Evolutionary conservation across 352 stramenopile species (phyloP), one percentile per base, ranked within the genome.

Genomic region (Peronospora belbahrii): DNA sequence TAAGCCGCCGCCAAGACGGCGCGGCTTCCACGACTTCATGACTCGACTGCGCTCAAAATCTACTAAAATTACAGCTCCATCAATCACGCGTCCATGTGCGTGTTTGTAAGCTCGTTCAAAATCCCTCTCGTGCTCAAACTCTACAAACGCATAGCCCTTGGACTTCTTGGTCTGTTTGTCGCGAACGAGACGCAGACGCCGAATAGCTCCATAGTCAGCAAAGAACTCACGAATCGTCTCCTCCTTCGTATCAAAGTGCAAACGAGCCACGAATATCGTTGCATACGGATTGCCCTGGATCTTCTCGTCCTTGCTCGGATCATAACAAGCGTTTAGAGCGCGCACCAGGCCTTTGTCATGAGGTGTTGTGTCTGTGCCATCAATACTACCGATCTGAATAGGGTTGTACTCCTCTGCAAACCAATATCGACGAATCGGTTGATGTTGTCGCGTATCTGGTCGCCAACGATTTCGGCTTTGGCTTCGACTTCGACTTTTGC

Each of bases 1-100:
- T n/a, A 93, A 58, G 4, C 81, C 81, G 6, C 81, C 81, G 11
- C 81, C 81, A 11, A 93, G 52, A n/a, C 81, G 71, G 6, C 81
- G 65, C 3, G 81, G 81, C 22, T 93, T 93, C 81, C 81, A 93
- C 0, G 72, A 76, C 10, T 68, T 65, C 76, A 93, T 88, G 24
- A 87, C 72, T 23, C 81, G 69, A 40, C 70, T 70, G 25, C 81
- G 75, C 48, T 92, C 81, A 47, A 68, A 92, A 27, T 90, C 81
- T 28, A 90, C 81, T 9, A 92, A 61, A 18, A 92, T 72, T 0
- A 46, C 46, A 28, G 61, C 71, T 3, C 72, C 78, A 34, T 92
- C 81, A 34, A 90, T 61, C 31, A 67, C 55, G 0, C 57, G 62
- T 15, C 65, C 56, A 48, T 92, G 70, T n/a, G 70, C 59, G 8